Evolutionary conservation across 2,329 filamentous ascomycete genomes (phyloP).

Genomic region (Penicillium glabrum): DNA sequence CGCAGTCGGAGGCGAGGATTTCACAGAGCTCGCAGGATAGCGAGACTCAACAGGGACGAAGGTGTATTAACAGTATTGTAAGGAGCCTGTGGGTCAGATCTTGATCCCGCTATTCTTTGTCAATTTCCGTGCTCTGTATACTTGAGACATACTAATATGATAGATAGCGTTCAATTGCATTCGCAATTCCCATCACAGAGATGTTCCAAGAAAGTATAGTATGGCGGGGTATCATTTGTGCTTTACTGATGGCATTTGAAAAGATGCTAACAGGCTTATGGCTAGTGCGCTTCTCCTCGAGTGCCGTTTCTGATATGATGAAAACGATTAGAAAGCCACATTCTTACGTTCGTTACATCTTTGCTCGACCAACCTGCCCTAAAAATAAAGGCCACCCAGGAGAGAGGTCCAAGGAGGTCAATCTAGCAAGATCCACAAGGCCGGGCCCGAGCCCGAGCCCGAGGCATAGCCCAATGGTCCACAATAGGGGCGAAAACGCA

Average conservation of each 20-base stretch:
- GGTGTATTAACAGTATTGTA: slow-evolving; percentile 51
- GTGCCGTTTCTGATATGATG: slow-evolving; percentile 4
- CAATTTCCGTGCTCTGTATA: slow-evolving; percentile 23
- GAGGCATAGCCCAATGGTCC: neutral
- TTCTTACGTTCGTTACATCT: slow-evolving; percentile 5
- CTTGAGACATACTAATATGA: neutral
- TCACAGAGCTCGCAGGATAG: neutral
- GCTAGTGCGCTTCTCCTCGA: slow-evolving; percentile 46
- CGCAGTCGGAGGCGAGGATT: neutral
- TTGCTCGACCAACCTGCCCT: neutral
- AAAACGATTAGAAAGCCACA: slow-evolving; percentile 3
- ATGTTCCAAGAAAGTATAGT: slow-evolving; percentile 66
- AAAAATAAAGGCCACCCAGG: neutral
- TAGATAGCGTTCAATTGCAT: slow-evolving; percentile 61
- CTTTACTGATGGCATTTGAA: slow-evolving; percentile 65
- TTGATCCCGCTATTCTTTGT: slow-evolving; percentile 74
- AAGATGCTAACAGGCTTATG: slow-evolving; percentile 64
- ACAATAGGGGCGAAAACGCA: neutral
- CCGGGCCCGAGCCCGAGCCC: neutral
- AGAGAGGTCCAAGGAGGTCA: neutral
- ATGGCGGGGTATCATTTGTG: slow-evolving; percentile 73
- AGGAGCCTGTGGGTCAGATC: slow-evolving; percentile 50
- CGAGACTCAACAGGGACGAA: slow-evolving; percentile 19
- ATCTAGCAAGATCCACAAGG: neutral
- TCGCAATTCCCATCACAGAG: slow-evolving; percentile 71